phyloP scores from a whole-genome alignment of 1,139 yeast genomes.

The Geotrichum carabidarum region DNA sequence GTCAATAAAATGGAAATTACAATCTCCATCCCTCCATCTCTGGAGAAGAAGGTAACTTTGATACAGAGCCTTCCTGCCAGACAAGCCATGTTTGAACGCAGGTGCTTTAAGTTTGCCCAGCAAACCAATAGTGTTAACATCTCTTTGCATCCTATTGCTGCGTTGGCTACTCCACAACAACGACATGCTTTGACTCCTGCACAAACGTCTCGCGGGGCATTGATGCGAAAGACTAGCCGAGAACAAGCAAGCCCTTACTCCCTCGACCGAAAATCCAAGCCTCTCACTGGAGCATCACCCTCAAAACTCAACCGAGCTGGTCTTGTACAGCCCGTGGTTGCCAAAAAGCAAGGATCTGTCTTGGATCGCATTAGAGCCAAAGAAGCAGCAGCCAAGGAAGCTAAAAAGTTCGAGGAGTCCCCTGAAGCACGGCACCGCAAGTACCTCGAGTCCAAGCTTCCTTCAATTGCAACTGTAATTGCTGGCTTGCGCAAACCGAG shows the following conservation, averaged over 20 bases:
- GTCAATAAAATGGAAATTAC: slow-evolving; percentile 10
- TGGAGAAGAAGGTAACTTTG: slow-evolving; percentile 1
- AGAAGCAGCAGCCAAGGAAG: slow-evolving; percentile 25
- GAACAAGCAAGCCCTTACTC: slow-evolving; percentile 3
- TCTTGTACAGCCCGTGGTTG: not conserved
- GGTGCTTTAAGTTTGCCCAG: slow-evolving; percentile 8
- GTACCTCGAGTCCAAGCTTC: slow-evolving; percentile 17
- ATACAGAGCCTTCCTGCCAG: slow-evolving; percentile 7
- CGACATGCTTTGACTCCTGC: not conserved
- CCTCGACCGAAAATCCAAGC: not conserved
- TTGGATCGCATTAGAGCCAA: slow-evolving; percentile 35
- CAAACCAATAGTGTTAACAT: slow-evolving; percentile 4
- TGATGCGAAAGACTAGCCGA: not conserved
- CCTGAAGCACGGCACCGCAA: slow-evolving; percentile 8
- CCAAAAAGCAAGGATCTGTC: slow-evolving; percentile 23
- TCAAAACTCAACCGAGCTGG: slow-evolving; percentile 6
- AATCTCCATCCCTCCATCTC: slow-evolving; percentile 6
- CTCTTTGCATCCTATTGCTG: slow-evolving; percentile 7
- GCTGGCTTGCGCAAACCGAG: slow-evolving; percentile 15
- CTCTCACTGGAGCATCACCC: slow-evolving; percentile 6
- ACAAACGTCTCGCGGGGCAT: not conserved
- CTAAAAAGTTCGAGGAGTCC: slow-evolving; percentile 2
- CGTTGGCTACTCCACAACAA: not conserved
- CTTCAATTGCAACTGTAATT: slow-evolving; percentile 12
- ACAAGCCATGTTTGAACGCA: slow-evolving; percentile 4